Evolutionary conservation across 352 stramenopile species (phyloP), one percentile per base, ranked within the genome.

Genomic region (Phytophthora citricola): DNA sequence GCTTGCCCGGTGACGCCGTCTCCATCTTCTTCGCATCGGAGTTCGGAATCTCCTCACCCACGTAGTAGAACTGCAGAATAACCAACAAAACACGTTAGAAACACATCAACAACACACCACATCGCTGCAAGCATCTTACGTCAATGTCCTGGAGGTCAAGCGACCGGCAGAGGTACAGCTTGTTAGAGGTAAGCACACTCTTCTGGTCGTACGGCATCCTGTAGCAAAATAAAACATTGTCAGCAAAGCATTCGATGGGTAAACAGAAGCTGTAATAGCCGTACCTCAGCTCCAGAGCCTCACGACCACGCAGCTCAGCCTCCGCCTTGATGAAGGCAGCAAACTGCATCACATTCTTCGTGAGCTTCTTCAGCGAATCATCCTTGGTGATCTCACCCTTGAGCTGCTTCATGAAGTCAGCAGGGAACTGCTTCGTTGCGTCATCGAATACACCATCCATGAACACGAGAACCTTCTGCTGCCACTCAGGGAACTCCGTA

Each of bases 341-440:
- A 65, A 99, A 98, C 72, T 99, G 97, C 97, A 99, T 99, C 27
- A 97, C 86, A 63, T 97, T 93, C 85, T 98, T 99, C 12, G 85
- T 96, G 12, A 95, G 69, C 73, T 89, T 93, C 82, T 95, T 96
- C 47, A 97, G 60, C 32, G 91, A 85, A 52, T 93, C 84, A 65
- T 94, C 75, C 47, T 84, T 79, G 7, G 67, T 64, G 40, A 97
- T 75, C 54, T 85, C 60, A 20, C 76, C 75, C 85, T 97, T 97
- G 14, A 97, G 70, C 12, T 89, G 73, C 73, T 94, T 94, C 83
- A 96, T 95, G 45, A 97, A 94, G 66, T 95, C 85, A 15, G 63
- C 73, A 31, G 87, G 77, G 77, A 97, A 94, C 38, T 81, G 56
- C 66, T 91, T 91, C 31, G 69, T 81, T 15, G 68, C 65, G 4